A percentile compares a stretch with the other conserved stretches of the same genome.
Evolutionary conservation across 345 rosid species (phyloP).

Genomic region (Citrus glauca): DNA sequence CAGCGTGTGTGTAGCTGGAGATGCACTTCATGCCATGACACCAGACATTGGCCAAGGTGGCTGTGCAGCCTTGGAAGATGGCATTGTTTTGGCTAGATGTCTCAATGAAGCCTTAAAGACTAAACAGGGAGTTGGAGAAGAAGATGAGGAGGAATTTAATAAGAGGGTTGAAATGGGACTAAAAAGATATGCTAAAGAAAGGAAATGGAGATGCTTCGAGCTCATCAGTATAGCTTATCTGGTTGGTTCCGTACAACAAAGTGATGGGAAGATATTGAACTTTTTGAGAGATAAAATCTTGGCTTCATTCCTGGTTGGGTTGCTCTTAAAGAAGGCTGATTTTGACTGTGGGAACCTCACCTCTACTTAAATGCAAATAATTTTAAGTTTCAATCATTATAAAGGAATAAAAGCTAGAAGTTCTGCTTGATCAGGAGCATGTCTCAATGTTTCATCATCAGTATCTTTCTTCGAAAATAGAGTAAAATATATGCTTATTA

Average conservation of each 20-base stretch:
- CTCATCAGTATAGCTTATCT: slow-evolving; percentile 40
- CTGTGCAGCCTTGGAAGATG: slow-evolving; percentile 33
- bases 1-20: slow-evolving; percentile 64
- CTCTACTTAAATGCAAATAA: neutral
- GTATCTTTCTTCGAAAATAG: no score
- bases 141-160: slow-evolving; percentile 27
- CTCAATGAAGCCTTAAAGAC: slow-evolving; percentile 17
- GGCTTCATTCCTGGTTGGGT: slow-evolving; percentile 21
- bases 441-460: no score
- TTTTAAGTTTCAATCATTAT: neutral
- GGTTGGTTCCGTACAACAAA: slow-evolving; percentile 51
- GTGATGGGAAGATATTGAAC: slow-evolving; percentile 28
- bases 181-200: slow-evolving; percentile 41
- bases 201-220: slow-evolving; percentile 71
- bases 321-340: slow-evolving; percentile 34
- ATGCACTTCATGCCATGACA: slow-evolving; percentile 77
- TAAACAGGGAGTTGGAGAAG: neutral
- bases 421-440: neutral
- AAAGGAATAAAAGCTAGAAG: neutral
- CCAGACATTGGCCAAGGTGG: slow-evolving; percentile 72
- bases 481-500: no score
- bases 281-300: slow-evolving; percentile 44
- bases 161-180: slow-evolving; percentile 39
- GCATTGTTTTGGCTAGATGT: slow-evolving; percentile 32
- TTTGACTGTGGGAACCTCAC: slow-evolving; percentile 47